Evolutionary conservation across 1,284 basidiomycete genomes (phyloP), one percentile per base, ranked within the genome.

Genomic region (Thecaphora thlaspeos): DNA sequence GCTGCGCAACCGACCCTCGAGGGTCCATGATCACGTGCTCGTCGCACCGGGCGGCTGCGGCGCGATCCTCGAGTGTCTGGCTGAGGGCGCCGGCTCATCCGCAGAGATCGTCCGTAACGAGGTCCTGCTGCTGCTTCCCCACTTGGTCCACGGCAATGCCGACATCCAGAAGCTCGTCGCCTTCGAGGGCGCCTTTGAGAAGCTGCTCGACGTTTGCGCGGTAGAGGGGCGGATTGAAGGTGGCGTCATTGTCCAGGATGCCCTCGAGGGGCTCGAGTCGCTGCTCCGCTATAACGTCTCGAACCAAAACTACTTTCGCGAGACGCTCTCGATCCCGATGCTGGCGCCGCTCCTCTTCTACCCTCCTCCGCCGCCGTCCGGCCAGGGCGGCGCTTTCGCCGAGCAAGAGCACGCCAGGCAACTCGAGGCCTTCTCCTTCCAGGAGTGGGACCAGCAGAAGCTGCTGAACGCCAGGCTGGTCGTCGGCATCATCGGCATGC

Each of bases 221-320:
- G 83, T 85, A 55, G 94, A 96, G 79, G 90, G 91, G 37, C 91
- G 95, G 0, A 83, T 94, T 36, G 93, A 97, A 68, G 72, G 76
- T n/a, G 92, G 92, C 8, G 83, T 88, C 55, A 88, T 91, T 36
- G 87, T 91, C 0, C 88, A 91, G 67, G 89, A 94, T 68, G 90
- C 90, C 11, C 81, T 98, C 50, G 83, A 85, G 11, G 91, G 89
- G 61, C 85, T 94, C 21, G 91, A 92, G 68, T 85, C 85, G 5
- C 81, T 99, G 24, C 81, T 98, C 57, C 83, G 90, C 23, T 94
- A 91, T 81, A 97, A 99, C 78, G 86, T 88, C 23, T 94, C 92
- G 3, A 98, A 97, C 79, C 92, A 95, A 82, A 96, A 92, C 78
- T 97, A 96, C 82, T 96, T 99, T 81, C 87, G 91, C 52, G 93